Conservation (phyloP, 306 rosid genomes). For the Gynostemma pentaphyllum region DNA sequence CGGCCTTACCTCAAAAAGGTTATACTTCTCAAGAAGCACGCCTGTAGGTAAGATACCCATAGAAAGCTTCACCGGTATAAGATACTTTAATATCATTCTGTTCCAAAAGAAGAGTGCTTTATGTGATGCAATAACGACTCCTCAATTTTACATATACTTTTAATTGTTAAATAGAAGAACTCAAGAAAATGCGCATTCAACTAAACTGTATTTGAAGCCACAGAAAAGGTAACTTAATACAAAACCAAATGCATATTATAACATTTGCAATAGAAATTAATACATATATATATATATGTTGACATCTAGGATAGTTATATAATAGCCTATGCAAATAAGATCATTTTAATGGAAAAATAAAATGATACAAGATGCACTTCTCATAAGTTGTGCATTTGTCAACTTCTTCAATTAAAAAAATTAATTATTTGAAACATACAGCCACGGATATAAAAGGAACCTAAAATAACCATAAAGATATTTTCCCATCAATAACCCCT, state of each 20-base stretch:
- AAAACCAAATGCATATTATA: background rate
- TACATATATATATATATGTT: background rate
- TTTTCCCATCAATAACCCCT: background rate
- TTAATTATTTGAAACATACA: background rate
- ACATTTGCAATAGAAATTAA: background rate
- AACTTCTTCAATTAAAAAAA: background rate
- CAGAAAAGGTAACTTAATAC: background rate
- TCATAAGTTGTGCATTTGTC: background rate
- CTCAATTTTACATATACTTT: conserved; percentile 1
- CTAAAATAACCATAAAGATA: background rate
- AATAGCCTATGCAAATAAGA: background rate
- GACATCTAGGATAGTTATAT: background rate
- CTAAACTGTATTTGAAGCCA: too few species aligned
- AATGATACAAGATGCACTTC: background rate
- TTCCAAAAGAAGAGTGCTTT: conserved; percentile 13
- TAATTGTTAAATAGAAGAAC: background rate
- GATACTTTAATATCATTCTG: conserved; percentile 91
- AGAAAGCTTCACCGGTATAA: conserved; percentile 96
- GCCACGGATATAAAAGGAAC: background rate
- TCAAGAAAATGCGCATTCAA: background rate
- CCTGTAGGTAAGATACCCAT: conserved; percentile 78
- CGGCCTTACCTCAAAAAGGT: conserved; percentile 62
- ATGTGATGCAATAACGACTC: background rate
- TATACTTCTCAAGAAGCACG: conserved; percentile 60
- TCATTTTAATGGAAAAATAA: background rate